These are phyloP conservation scores for Penicillium capsulatum DNA, from an alignment of 2,329 filamentous ascomycete species.

Conservation along the genomic window DNA sequence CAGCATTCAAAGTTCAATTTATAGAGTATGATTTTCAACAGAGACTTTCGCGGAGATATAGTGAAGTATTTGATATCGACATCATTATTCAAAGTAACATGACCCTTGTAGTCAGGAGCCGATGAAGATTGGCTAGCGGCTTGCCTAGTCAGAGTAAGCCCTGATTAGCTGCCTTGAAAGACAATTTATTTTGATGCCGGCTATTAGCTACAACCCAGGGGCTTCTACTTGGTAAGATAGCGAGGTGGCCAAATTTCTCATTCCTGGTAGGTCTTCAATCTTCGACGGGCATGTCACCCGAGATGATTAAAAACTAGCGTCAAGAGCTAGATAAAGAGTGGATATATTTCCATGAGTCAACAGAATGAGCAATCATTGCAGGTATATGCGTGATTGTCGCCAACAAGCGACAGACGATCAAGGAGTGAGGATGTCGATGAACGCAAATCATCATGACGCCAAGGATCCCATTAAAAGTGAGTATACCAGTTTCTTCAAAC, in stretches of 20 bases:
- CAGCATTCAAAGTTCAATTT: no score
- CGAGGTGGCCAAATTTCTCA: conserved; percentile 46
- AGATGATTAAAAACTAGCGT: conserved; percentile 12
- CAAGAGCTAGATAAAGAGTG: conserved; percentile 8
- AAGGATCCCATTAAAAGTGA: conserved; percentile 24
- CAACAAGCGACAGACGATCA: conserved; percentile 8
- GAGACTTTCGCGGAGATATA: no score
- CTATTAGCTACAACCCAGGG: no score
- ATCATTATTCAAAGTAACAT: no score
- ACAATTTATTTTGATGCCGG: no score
- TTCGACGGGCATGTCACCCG: conserved; percentile 24
- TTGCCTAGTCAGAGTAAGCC: no score
- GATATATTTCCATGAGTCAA: conserved; percentile 6
- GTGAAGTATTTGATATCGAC: no score
- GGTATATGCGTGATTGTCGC: conserved; percentile 4
- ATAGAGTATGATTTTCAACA: no score
- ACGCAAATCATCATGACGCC: conserved; percentile 29
- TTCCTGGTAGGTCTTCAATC: conserved; percentile 39
- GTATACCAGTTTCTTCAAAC: conserved; percentile 35
- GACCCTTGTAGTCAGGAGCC: no score
- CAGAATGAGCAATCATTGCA: conserved; percentile 11
- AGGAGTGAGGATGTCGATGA: conserved; percentile 22
- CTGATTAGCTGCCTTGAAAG: no score
- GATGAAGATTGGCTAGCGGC: no score
- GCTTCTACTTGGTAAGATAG: neutral